phyloP scores from a whole-genome alignment of 768 basidiomycete species.

The Russula abietina region DNA sequence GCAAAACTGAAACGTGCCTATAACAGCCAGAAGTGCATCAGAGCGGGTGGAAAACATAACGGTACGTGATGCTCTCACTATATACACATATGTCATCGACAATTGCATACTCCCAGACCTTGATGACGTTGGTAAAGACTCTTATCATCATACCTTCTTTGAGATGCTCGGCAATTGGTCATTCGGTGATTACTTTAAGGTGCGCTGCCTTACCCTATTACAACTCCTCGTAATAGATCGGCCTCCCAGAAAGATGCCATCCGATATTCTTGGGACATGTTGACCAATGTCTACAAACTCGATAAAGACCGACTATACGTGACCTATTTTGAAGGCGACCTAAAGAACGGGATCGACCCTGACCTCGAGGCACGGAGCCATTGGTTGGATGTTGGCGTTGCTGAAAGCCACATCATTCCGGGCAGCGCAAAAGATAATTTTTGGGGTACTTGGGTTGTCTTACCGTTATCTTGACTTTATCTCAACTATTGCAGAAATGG shows the following conservation, averaged over 20 bases:
- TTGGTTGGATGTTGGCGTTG: slow-evolving; percentile 86
- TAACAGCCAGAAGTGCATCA: slow-evolving; percentile 97
- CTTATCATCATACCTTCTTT: slow-evolving; percentile 97
- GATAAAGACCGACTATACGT: slow-evolving; percentile 91
- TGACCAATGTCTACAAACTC: slow-evolving; percentile 84
- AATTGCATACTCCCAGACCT: slow-evolving; percentile 52
- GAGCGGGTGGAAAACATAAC: slow-evolving; percentile 98
- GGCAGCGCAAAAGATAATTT: slow-evolving; percentile 98
- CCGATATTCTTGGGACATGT: slow-evolving; percentile 86
- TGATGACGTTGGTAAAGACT: slow-evolving; percentile 98
- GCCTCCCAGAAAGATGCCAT: slow-evolving; percentile 81
- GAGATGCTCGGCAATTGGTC: slow-evolving; percentile 99
- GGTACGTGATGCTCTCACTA: slow-evolving; percentile 41
- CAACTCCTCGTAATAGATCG: background rate
- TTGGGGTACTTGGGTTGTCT: slow-evolving; percentile 64
- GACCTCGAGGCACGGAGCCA: slow-evolving; percentile 83
- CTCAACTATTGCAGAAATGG: slow-evolving; percentile 71
- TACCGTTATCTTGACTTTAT: slow-evolving; percentile 6
- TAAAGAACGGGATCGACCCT: slow-evolving; percentile 74
- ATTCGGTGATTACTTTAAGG: slow-evolving; percentile 99
- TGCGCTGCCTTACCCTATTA: slow-evolving; percentile 26
- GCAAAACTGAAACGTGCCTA: slow-evolving; percentile 88
- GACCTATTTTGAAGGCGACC: slow-evolving; percentile 95
- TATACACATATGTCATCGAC: slow-evolving; percentile 7
- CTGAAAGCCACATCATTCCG: slow-evolving; percentile 86